phyloP scores from a whole-genome alignment of 139 green algal species.

The Closterium sp. region DNA sequence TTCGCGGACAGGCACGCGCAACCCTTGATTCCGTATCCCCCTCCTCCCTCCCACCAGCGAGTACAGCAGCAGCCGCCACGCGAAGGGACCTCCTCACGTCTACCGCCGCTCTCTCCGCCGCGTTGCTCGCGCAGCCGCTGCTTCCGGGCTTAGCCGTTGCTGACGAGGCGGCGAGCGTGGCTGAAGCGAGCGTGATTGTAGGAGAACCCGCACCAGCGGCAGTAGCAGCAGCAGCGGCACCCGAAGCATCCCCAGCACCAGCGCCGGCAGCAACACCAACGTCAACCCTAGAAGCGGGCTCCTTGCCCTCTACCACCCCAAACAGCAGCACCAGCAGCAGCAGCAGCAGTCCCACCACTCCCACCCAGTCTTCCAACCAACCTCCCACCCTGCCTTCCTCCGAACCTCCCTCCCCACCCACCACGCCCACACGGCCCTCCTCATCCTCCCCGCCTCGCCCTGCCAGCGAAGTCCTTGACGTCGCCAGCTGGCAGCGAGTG shows the following conservation, averaged over 20 bases:
- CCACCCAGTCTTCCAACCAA: background rate
- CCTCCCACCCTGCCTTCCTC: background rate
- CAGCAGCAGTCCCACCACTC: background rate
- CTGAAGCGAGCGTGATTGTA: background rate
- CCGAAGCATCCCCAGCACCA: background rate
- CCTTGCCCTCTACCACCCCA: background rate
- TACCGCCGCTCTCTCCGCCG: background rate
- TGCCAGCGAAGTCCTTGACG: slow-evolving; percentile 2
- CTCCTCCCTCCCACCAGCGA: background rate
- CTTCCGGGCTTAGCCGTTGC: background rate
- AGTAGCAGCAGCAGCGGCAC: background rate
- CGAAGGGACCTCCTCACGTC: background rate
- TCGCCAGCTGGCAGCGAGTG: slow-evolving; percentile 24
- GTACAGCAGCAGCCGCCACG: background rate
- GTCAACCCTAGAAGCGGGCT: background rate
- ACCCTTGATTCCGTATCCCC: background rate
- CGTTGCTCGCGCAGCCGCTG: background rate
- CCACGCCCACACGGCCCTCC: too few relatives aligned
- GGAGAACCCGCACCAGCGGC: background rate
- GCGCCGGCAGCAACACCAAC: background rate
- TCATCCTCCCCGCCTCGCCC: background rate
- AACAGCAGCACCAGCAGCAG: background rate
- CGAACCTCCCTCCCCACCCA: background rate
- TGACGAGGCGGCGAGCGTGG: background rate
- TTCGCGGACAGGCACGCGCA: background rate